A percentile compares a stretch with the other conserved stretches of the same genome.
Evolutionary conservation across 2,329 filamentous ascomycete species (phyloP).

Genomic region (Myriosclerotinia curreyana): DNA sequence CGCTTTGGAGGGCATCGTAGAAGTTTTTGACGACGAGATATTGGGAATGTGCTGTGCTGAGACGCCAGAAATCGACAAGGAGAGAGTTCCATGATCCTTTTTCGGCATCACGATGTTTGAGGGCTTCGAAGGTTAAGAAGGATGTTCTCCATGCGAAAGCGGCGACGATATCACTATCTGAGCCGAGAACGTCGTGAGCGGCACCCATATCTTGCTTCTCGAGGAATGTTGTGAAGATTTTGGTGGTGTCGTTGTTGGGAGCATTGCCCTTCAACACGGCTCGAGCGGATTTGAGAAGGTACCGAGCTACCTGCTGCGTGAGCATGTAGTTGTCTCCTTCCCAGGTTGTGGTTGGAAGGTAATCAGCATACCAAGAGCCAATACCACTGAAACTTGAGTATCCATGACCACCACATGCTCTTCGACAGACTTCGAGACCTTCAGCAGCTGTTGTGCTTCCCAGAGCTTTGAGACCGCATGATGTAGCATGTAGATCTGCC

Average conservation of each 20-base stretch:
- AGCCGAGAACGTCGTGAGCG: slow-evolving; percentile 70
- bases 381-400: slow-evolving; percentile 76
- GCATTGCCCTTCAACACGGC: slow-evolving; percentile 63
- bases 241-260: slow-evolving; percentile 64
- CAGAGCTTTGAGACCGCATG: slow-evolving; percentile 71
- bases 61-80: slow-evolving; percentile 73
- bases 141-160: slow-evolving; percentile 75
- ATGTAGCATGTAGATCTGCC: slow-evolving; percentile 73
- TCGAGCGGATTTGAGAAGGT: slow-evolving; percentile 73
- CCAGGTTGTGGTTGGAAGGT: slow-evolving; percentile 58
- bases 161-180: slow-evolving; percentile 66
- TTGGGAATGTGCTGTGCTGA: slow-evolving; percentile 71
- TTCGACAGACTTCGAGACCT: slow-evolving; percentile 70
- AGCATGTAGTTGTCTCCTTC: slow-evolving; percentile 80
- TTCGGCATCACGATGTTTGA: slow-evolving; percentile 70
- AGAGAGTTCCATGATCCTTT: slow-evolving; percentile 76
- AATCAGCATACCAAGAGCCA: slow-evolving; percentile 70
- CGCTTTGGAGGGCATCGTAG: slow-evolving; percentile 63
- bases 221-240: slow-evolving; percentile 63
- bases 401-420: slow-evolving; percentile 74
- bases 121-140: slow-evolving; percentile 71
- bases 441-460: slow-evolving; percentile 70
- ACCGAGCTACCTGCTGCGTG: slow-evolving; percentile 73
- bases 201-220: slow-evolving; percentile 65
- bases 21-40: slow-evolving; percentile 79